These are phyloP conservation scores for Lenwebbia sp. DNA, from an alignment of 345 rosid genomes.

Conservation along the genomic window DNA sequence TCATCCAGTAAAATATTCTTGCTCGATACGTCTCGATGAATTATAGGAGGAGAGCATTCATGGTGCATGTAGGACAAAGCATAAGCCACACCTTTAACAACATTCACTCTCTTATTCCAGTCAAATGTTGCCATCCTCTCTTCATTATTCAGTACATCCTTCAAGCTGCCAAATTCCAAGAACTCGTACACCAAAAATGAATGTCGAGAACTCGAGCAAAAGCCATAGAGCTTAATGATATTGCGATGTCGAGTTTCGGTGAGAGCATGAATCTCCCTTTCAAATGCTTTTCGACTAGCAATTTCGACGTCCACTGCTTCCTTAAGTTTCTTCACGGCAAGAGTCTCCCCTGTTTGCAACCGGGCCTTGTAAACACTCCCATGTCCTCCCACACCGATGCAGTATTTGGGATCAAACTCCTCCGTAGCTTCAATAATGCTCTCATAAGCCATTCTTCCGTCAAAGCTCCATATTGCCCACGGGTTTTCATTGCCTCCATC, in stretches of 20 bases:
- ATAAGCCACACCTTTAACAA: neutral
- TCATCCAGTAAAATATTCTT: neutral
- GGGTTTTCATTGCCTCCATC: neutral
- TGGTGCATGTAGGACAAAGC: neutral
- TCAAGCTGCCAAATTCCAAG: neutral
- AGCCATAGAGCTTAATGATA: neutral
- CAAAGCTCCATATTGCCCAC: too few species aligned
- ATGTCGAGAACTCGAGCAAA: neutral
- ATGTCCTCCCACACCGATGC: too few species aligned
- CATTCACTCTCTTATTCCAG: neutral
- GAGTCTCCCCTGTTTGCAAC: neutral
- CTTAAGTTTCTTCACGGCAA: neutral
- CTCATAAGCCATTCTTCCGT: too few species aligned
- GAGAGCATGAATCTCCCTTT: neutral
- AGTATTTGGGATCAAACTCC: too few species aligned
- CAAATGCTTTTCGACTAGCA: neutral
- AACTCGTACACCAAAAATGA: neutral
- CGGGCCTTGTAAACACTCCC: neutral
- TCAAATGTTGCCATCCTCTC: neutral
- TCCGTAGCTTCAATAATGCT: too few species aligned
- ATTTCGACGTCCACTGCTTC: neutral
- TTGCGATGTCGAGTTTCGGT: neutral
- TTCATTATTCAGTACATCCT: neutral
- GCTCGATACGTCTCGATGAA: constrained; percentile 1
- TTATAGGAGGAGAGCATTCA: neutral